Conservation (phyloP, 2,329 filamentous ascomycete species). For the Rutstroemia sp. region DNA sequence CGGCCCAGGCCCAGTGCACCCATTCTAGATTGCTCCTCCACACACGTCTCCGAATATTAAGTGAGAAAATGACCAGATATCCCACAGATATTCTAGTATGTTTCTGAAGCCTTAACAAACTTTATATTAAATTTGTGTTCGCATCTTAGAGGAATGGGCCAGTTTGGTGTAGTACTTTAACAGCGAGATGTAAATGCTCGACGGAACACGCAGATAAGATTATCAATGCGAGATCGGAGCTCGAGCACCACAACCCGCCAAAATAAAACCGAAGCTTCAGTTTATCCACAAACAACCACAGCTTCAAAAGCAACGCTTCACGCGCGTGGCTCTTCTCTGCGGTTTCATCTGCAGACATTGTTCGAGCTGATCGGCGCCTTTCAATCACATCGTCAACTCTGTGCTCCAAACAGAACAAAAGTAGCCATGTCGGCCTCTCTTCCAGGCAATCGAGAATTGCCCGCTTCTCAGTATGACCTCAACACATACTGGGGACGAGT, state of each 20-base stretch:
- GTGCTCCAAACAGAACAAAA: neutral
- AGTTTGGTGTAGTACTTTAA: neutral
- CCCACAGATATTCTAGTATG: too few species aligned
- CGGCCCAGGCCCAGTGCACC: too few species aligned
- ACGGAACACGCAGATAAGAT: neutral
- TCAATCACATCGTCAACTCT: neutral
- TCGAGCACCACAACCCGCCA: neutral
- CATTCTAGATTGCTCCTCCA: too few species aligned
- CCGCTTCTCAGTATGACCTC: slow-evolving; percentile 86
- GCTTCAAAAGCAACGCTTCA: neutral
- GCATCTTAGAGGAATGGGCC: neutral
- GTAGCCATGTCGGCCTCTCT: slow-evolving; percentile 55
- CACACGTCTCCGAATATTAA: too few species aligned
- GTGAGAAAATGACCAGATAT: too few species aligned
- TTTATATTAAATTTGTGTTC: neutral
- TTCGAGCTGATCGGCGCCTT: neutral
- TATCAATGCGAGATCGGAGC: slow-evolving; percentile 3
- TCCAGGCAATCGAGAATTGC: slow-evolving; percentile 69
- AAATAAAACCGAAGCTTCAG: neutral
- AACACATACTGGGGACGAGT: slow-evolving; percentile 93
- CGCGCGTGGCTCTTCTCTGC: neutral
- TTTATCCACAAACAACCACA: neutral
- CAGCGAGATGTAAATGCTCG: neutral
- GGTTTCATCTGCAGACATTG: neutral
- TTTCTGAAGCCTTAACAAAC: too few species aligned